Evolutionary conservation across 1,139 yeast species (phyloP), one percentile per base, ranked within the genome.

Genomic region (Arxiozyma slooffiae): DNA sequence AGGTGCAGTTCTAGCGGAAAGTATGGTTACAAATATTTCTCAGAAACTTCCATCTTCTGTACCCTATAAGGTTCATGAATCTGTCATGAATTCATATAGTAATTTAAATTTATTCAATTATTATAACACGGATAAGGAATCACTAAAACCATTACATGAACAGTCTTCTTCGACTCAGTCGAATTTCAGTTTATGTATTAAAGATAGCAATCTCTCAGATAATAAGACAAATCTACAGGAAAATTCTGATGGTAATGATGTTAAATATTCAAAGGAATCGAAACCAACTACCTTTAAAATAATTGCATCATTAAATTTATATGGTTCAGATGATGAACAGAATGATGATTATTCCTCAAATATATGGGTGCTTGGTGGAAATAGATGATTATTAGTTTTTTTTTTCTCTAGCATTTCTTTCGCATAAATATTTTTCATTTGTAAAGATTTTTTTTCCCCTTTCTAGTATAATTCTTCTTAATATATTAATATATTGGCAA

Each of bases 111-210:
- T 42, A 11, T 30, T 30, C 36, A 30, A 30, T 11, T 30, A 30
- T 21, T 21, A 42, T 21, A 42, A 42, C 18, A 24, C 34, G 16
- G 45, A 42, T 4, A 42, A 38, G 3, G 38, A 42, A 16, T 30
- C 9, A 8, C n/a, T 30, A 11, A 30, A 30, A 7, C 36, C 36
- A 30, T 14, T 30, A 14, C 30, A 38, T 37, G 23, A 36, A 22
- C 34, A 38, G 11, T 45, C 41, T 6, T 41, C 46, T 2, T 11
- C 45, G 7, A 44, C 45, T 5, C 38, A 21, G 23, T 46, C 59
- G 14, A 55, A 59, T 41, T 44, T 61, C 11, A 57, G 58, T 42
- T 48, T 61, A 17, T 62, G 60, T 30, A 16, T 16, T n/a, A 14
- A 42, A 46, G 62, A 55, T 37, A 57, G 54, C 16, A 45, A 23